Evolutionary conservation across 2,329 filamentous ascomycete genomes (phyloP).

Genomic region (Torrubiella hemipterigena): DNA sequence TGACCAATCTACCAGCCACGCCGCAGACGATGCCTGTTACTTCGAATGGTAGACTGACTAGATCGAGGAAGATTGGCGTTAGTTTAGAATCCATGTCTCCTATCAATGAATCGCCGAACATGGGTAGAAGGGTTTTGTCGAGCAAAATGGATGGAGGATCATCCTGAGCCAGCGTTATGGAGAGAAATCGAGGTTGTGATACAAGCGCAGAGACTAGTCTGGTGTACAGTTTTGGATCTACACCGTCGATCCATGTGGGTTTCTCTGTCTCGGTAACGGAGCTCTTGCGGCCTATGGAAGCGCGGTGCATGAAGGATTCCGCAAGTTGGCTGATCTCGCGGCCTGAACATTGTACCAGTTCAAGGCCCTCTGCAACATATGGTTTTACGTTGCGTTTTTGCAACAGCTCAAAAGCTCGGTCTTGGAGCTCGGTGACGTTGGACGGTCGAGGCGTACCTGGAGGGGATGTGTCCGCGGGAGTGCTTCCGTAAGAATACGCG

Average conservation of each 20-base stretch:
- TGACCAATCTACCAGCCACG: constrained; percentile 71
- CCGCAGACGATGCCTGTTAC: constrained; percentile 93
- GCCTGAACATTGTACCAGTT: constrained; percentile 74
- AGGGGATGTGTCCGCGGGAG: constrained; percentile 25
- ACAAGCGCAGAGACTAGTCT: constrained; percentile 49
- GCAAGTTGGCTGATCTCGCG: constrained; percentile 31
- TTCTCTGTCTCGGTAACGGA: constrained; percentile 21
- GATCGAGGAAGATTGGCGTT: constrained; percentile 79
- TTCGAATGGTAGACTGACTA: constrained; percentile 69
- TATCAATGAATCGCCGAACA: constrained; percentile 63
- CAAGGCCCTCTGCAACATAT: constrained; percentile 53
- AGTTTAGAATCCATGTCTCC: constrained; percentile 61
- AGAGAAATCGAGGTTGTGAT: constrained; percentile 58
- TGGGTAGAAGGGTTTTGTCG: constrained; percentile 52
- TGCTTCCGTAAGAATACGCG: constrained; percentile 20
- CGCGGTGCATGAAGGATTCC: constrained; percentile 23
- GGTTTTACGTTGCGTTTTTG: constrained; percentile 65
- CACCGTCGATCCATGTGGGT: constrained; percentile 42
- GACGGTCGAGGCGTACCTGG: constrained; percentile 67
- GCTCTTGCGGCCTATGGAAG: constrained; percentile 22
- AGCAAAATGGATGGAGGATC: constrained; percentile 65
- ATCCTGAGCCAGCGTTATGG: constrained; percentile 58
- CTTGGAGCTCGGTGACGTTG: constrained; percentile 67
- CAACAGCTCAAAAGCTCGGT: constrained; percentile 74
- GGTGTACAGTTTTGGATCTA: constrained; percentile 52